Base-by-base conservation (phyloP, 1,284 basidiomycete genomes). In the Papiliotrema flavescens region DNA sequence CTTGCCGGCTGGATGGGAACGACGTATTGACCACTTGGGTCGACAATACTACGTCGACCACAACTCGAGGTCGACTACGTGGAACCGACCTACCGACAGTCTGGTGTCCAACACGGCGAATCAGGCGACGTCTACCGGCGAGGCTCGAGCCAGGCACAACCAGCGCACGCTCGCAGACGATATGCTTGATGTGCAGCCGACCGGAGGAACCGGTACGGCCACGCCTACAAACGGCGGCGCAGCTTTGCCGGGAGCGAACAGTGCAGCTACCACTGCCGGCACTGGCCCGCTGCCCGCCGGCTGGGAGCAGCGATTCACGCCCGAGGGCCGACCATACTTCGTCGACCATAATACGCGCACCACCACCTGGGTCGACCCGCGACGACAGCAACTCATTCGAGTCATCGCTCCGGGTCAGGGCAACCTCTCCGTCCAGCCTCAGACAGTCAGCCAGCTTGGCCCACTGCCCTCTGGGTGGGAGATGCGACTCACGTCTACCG, bases 361-460 rank as follows among this genome's bases (percentile, higher is more conserved):
- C 35, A 98, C 95, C 17, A 98, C 95, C 22, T 98, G 95, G 95
- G 92, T 92, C 32, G 96, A 99, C 75, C 96, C 96, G 3, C 86
- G 95, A 39, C 86, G 92, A 22, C 86, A 88, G 75, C 89, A 90
- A 53, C 83, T 93, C 55, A 81, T 87, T 46, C 86, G 85, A 54
- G 89, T 94, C 55, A 88, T 94, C 83, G 90, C 88, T 11, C 88
- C 89, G 63, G 86, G 83, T 74, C 86, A 82, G 58, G 88, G 89
- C 72, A 88, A 88, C 60, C 78, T 89, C 28, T 84, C 86, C 34
- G 80, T 89, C 23, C 86, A 88, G 69, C 87, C 86, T 22, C 84
- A 87, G 63, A 85, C 88, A 17, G 94, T 90, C 63, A 85, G 87
- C 28, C 92, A 95, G 71, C 85, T 98, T 3, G 96, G 96, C 0